Base-by-base conservation (phyloP, 2,329 filamentous ascomycete species). In the Fusarium sp. region DNA sequence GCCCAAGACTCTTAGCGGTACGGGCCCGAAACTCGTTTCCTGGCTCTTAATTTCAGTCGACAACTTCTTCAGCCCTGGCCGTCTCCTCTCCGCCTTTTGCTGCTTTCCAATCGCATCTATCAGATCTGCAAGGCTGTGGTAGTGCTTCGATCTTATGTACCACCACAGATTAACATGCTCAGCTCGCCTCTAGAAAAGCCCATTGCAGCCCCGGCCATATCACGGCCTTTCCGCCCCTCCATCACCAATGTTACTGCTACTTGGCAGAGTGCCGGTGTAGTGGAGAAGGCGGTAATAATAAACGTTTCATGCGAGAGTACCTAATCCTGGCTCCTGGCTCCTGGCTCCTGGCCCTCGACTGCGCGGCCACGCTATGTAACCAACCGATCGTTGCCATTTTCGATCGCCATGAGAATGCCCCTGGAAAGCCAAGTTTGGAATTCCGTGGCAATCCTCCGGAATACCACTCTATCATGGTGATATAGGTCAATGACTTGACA, bases 291-390 rank as follows among this genome's bases (percentile, higher is more conserved):
- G 24, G 29, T 44, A 32, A 56, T 39, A 32, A 40, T 19, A 47
- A 44, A 29, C 43, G 58, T 61, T 61, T 61, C 58, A 61, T 54
- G 42, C 41, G 22, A 15, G 13, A 43, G 19, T 19, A 19, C 2
- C n/a, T n/a, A n/a, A n/a, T 19, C 19, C 19, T 19, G 19, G 19
- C 19, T 6, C 51, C 42, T 56, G 41, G 26, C 42, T 19, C 19
- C 19, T 19, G 19, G 19, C 19, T 6, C 51, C 42, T 56, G 41
- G 26, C 42, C 43, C 32, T 51, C 28, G 19, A 9, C 36, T 36
- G 15, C 34, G 24, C 31, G 40, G 32, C 29, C 13, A 32, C 25
- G 25, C 7, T n/a, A 19, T 19, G 19, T 53, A 29, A 29, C 40
- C 41, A 36, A 24, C 24, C 3, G 29, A 22, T 32, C 13, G 9